Evolutionary conservation across 495 filamentous ascomycete genomes (phyloP), one percentile per base, ranked within the genome.

Genomic region (Filosporella fistucella): DNA sequence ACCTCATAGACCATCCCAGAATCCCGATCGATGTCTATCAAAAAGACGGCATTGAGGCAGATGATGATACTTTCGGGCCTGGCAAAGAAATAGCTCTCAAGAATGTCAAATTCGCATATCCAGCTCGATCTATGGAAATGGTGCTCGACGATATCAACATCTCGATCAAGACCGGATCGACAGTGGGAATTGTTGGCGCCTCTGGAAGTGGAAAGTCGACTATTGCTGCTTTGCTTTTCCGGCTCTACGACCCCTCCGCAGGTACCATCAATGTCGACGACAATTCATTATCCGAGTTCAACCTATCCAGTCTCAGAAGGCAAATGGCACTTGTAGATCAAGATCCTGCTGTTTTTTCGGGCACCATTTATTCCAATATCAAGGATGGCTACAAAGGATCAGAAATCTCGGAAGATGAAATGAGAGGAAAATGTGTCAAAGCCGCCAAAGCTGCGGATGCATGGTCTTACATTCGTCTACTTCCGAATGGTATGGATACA

Each of bases 211-310:
- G 72, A 7, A 76, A 75, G 44, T 71, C 72, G 7, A 76, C 72
- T 4, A 71, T 66, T 10, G 68, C 69, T 1, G 49, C 60, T 16
- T 60, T 61, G 1, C 49, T 73, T 8, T 54, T 63, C 3, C 46
- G 79, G 12, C 72, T 77, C 48, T 79, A 76, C 49, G 72, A 76
- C 56, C 63, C 67, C 11, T 42, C 39, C 0, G 42, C 62, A 6
- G 74, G 74, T n/a, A 35, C 59, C 11, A 64, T 87, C 29, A 47
- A 61, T 2, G 63, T 88, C 5, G 77, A 78, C 38, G 76, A 71
- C 8, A 63, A 70, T 7, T 65, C 80, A 51, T 38, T 86, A 1
- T 43, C 41, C 6, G 45, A 47, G 3, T 53, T 40, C 29, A 53
- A 59, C 36, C 35, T 53, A 6, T 0, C 34, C 6, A 50, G 45